Conservation (phyloP, 148 eudicot genomes). For the Camellia granthamiana region DNA sequence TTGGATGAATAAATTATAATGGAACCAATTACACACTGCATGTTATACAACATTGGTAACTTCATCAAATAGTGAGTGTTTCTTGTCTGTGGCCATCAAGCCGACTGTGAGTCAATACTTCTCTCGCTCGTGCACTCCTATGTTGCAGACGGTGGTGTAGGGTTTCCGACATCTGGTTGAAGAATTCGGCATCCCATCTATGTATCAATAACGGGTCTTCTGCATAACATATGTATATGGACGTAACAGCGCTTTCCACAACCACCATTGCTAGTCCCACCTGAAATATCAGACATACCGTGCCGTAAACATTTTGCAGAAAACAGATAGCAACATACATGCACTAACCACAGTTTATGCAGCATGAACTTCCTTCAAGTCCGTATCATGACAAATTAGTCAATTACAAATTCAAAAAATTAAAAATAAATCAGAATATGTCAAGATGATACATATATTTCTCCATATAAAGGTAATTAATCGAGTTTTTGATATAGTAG, state of each 20-base stretch:
- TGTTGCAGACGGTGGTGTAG: constrained; percentile 89
- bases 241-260: constrained; percentile 91
- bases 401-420: neutral
- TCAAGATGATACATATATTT: too few relatives aligned
- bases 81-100: constrained; percentile 46
- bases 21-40: neutral
- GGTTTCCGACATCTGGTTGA: constrained; percentile 73
- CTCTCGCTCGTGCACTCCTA: constrained; percentile 78
- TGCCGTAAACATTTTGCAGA: too few relatives aligned
- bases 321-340: neutral
- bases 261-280: constrained; percentile 90
- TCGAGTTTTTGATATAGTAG: neutral
- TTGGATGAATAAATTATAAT: neutral
- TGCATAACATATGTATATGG: constrained; percentile 87
- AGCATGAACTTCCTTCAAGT: neutral
- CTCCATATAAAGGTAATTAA: too few relatives aligned
- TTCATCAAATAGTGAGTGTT: constrained; percentile 24
- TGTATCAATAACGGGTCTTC: constrained; percentile 76
- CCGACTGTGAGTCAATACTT: constrained; percentile 50
- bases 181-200: constrained; percentile 78
- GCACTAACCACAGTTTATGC: too few relatives aligned
- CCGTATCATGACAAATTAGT: neutral
- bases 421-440: too few relatives aligned
- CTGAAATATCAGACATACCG: constrained; percentile 26
- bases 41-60: neutral